Conservation (phyloP, 2,329 filamentous ascomycete genomes). For the Fusarium compactum region DNA sequence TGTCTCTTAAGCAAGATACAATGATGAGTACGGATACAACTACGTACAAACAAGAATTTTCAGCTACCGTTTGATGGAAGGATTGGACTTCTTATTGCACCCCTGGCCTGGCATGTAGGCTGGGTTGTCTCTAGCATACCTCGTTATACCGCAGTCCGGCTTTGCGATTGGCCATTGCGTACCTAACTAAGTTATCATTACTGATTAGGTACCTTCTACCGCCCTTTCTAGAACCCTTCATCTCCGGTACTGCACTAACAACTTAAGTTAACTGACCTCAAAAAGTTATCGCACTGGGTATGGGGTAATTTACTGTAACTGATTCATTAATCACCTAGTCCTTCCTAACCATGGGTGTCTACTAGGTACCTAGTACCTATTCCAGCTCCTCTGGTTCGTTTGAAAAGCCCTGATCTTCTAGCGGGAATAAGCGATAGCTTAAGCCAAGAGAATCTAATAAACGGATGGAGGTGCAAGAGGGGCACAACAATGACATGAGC, state of each 20-base stretch:
- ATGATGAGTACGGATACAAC: background rate
- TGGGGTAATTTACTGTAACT: conserved; percentile 3
- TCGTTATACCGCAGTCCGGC: conserved; percentile 9
- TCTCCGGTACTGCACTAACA: conserved; percentile 31
- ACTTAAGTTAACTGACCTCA: conserved; percentile 3
- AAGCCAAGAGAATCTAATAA: conserved; percentile 13
- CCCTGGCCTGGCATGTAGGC: background rate
- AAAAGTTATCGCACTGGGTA: conserved; percentile 8
- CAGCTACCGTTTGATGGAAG: background rate
- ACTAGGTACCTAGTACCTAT: background rate
- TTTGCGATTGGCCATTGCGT: conserved; percentile 30
- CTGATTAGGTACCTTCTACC: conserved; percentile 28
- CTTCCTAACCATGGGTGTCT: background rate
- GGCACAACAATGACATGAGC: conserved; percentile 12
- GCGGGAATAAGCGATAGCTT: conserved; percentile 29
- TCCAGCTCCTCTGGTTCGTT: conserved; percentile 5
- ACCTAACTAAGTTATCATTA: conserved; percentile 1
- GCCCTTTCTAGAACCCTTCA: conserved; percentile 45
- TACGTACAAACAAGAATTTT: background rate
- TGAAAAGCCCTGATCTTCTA: conserved; percentile 6
- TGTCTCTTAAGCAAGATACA: background rate
- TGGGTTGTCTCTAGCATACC: background rate
- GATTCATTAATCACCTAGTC: background rate
- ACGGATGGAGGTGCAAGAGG: conserved; percentile 19
- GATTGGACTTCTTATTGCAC: background rate